Evolutionary conservation across 2,329 filamentous ascomycete species (phyloP), one percentile per base, ranked within the genome.

Genomic region (Fusarium neocosmosporiellum): DNA sequence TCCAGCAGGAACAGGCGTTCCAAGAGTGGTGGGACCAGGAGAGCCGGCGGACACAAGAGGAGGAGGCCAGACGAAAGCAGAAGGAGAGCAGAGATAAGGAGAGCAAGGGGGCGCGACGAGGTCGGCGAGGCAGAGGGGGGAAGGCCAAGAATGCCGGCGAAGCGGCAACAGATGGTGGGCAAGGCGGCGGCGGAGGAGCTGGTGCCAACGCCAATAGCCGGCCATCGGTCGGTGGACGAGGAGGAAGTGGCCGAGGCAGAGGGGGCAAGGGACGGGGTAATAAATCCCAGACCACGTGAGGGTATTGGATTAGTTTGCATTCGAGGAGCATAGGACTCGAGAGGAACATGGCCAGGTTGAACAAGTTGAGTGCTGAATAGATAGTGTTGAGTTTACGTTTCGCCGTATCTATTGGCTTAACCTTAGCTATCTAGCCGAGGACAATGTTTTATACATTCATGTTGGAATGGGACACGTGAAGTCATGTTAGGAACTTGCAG

Each of bases 1-100:
- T 99, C 67, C 96, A 99, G 80, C 91, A 96, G 73, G 96, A 99
- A 82, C 96, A 99, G 79, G 94, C 94, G 59, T 99, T 99, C 80
- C 94, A 98, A 80, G 92, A 97, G 80, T 98, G 95, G 95, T 98
- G 95, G 95, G 94, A 97, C 74, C 91, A 93, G 70, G 95, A 98
- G 81, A 94, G 92, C 76, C 88, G 88, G 67, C 87, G 93, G 31
- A 89, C 92, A 39, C 91, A 92, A 72, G 89, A 92, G 73, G 90
- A 90, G 69, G 88, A 89, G 69, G 86, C 86, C 4, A 78, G 82
- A 50, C 80, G 83, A 58, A 78, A 81, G 27, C 78, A 80, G 46
- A 83, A 81, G 36, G 71, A 74, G 24, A 79, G 78, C 36, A 82
- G 81, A 66, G 82, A 83, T 50, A 84, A 87, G 74, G 85, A 84